Evolutionary conservation across 768 basidiomycete species (phyloP), one percentile per base, ranked within the genome.

Genomic region (Xanthoconium purpureum): DNA sequence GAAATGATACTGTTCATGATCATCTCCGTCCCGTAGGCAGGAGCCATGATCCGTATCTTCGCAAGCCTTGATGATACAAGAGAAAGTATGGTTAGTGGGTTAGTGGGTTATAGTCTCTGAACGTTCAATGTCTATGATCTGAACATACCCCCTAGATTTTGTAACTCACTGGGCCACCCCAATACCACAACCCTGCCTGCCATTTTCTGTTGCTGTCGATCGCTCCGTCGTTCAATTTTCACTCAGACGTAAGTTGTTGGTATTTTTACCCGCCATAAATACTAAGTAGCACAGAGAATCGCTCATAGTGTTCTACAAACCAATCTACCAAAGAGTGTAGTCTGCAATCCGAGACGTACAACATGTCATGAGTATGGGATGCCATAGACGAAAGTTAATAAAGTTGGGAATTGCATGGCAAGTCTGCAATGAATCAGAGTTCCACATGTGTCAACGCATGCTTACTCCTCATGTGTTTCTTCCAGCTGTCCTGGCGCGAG

Each of bases 401-500:
- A 12, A 28, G 8, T 18, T 13, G 5, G 5, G 18, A 15, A 39
- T 36, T 32, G 14, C 13, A 29, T 20, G 15, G 54, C 24, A 46
- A 28, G 50, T 60, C 24, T 49, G 13, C 6, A 42, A 39, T 4
- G 3, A 28, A 17, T 54, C 18, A 50, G 12, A 11, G 20, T 28
- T 14, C 20, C 2, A 2, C 10, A 38, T 4, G 38, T 13, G 5
- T 20, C 30, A 56, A 6, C 28, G 10, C 0, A 46, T 68, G 67
- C n/a, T 54, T 38, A 7, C 7, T 28, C 30, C 5, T 52, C 12
- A 69, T 14, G n/a, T 68, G 69, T 2, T 35, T 18, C 1, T 3
- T 49, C 49, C 52, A 43, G 50, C 32, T 68, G 38, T 71, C 67
- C 44, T 39, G 24, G 4, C 67, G 69, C 11, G 66, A 69, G 50